Evolutionary conservation across 352 stramenopile genomes (phyloP), one percentile per base, ranked within the genome.

Genomic region (Lagenidium giganteum): DNA sequence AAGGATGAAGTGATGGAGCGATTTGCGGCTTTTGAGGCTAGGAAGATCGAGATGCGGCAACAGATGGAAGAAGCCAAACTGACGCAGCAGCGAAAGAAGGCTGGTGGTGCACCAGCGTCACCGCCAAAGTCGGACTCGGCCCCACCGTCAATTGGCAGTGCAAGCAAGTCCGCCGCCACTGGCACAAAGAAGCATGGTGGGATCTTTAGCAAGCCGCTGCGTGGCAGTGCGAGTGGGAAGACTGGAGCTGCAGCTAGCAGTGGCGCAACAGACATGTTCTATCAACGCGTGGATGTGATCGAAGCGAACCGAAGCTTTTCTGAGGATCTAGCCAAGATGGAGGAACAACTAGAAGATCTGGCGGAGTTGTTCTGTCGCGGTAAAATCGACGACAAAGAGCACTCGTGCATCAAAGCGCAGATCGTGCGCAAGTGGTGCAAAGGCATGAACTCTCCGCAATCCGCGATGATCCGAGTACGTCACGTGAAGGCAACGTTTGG

Each of bases 21-120:
- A 4, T 88, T 88, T 38, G 74, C 70, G 18, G 70, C 74, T 8
- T 88, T 87, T 42, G 74, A 87, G 52, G 74, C 80, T 31, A 89
- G 87, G 53, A 93, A 90, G 52, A 87, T 86, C 40, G 77, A 89
- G 39, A 87, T 92, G 78, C 68, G 78, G 20, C 73, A 88, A 31
- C 78, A 91, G 47, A 68, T 87, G 42, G 74, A 90, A 47, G 68
- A 82, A 56, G 61, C 69, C 12, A 84, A 84, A 54, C 54, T 47
- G 2, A 83, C 70, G 52, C 60, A 76, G 39, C 61, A 64, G 9
- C 64, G 61, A 29, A 50, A 54, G 9, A 54, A 52, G 2, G 64
- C 58, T 18, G 11, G 8, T 37, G 53, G 43, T 24, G 66, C 70
- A 5, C 75, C 75, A 11, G 51, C 75, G 18, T 87, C 75, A 3